Percentiles rank a stretch among this genome's conserved stretches.
phyloP scores from a whole-genome alignment of 192 early-diverging fungal species.

The Coemansia sp. region DNA sequence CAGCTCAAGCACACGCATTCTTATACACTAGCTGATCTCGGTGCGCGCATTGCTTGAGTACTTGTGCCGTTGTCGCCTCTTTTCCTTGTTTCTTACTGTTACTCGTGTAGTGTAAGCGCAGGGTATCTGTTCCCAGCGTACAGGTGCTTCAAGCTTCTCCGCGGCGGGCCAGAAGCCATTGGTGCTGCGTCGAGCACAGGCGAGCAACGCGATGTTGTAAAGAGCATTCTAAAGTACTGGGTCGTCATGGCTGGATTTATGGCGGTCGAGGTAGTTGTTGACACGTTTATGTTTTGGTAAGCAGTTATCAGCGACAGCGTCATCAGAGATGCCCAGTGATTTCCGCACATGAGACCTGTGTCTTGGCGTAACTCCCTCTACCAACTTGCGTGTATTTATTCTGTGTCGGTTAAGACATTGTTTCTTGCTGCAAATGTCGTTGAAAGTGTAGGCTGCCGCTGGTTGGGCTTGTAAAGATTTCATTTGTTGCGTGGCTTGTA shows the following conservation, averaged over 20 bases:
- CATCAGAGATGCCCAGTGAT: background rate
- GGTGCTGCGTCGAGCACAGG: slow-evolving; percentile 1
- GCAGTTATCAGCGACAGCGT: background rate
- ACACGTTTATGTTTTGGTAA: slow-evolving; percentile 54
- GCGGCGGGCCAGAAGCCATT: slow-evolving; percentile 38
- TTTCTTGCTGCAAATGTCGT: no score
- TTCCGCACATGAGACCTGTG: background rate
- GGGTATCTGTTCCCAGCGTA: slow-evolving; percentile 45
- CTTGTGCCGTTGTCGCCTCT: background rate
- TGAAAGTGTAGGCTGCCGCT: slow-evolving; percentile 52
- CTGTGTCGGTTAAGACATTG: background rate
- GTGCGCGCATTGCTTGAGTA: background rate
- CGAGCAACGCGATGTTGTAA: slow-evolving; percentile 37
- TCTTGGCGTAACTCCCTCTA: no score
- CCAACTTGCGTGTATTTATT: background rate
- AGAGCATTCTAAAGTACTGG: slow-evolving; percentile 49
- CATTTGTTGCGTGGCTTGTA: slow-evolving; percentile 46
- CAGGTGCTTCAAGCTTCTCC: slow-evolving; percentile 50
- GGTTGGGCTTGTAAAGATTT: slow-evolving; percentile 42
- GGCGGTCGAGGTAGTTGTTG: slow-evolving; percentile 41
- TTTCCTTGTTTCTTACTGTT: background rate
- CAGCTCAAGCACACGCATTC: no score
- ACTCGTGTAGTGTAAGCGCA: slow-evolving; percentile 26
- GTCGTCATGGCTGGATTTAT: slow-evolving; percentile 52
- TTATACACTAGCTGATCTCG: background rate